Percentiles rank a stretch among this genome's conserved stretches.
Conservation (phyloP, 2,329 filamentous ascomycete genomes). For the Xylariaceae sp. region DNA sequence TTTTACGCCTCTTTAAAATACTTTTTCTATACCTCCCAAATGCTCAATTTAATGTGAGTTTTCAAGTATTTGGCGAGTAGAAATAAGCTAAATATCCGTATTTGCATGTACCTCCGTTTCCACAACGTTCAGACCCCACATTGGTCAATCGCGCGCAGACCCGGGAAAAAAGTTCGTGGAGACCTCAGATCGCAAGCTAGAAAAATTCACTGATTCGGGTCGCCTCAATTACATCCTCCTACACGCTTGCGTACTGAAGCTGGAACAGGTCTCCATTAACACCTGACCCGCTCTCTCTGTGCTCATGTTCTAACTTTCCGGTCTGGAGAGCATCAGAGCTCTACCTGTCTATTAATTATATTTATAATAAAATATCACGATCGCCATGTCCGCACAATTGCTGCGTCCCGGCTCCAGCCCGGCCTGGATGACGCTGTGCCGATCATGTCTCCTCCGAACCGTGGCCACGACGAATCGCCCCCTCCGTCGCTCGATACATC, state of each 20-base stretch:
- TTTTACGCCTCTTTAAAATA: too few relatives aligned
- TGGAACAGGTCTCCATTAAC: background rate
- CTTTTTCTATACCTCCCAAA: too few relatives aligned
- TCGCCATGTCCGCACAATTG: slow-evolving; percentile 20
- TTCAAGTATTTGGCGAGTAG: too few relatives aligned
- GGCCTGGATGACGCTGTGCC: slow-evolving; percentile 24
- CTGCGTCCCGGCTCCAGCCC: slow-evolving; percentile 7
- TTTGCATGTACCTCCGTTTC: too few relatives aligned
- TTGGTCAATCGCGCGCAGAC: background rate
- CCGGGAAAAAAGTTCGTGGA: background rate
- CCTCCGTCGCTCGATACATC: slow-evolving; percentile 36
- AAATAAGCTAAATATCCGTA: too few relatives aligned
- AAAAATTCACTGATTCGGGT: too few relatives aligned
- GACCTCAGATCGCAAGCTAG: too few relatives aligned
- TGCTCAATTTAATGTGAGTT: too few relatives aligned
- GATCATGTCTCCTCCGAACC: slow-evolving; percentile 23
- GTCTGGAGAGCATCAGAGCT: slow-evolving; percentile 9
- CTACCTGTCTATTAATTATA: background rate
- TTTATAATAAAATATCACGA: background rate
- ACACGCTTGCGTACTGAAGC: too few relatives aligned
- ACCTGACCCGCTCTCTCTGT: background rate
- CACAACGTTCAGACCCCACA: background rate
- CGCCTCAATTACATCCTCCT: too few relatives aligned
- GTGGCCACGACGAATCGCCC: slow-evolving; percentile 15
- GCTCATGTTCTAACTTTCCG: slow-evolving; percentile 7